Conservation (phyloP, 768 basidiomycete genomes). For the Coprinopsis marcescibilis region DNA sequence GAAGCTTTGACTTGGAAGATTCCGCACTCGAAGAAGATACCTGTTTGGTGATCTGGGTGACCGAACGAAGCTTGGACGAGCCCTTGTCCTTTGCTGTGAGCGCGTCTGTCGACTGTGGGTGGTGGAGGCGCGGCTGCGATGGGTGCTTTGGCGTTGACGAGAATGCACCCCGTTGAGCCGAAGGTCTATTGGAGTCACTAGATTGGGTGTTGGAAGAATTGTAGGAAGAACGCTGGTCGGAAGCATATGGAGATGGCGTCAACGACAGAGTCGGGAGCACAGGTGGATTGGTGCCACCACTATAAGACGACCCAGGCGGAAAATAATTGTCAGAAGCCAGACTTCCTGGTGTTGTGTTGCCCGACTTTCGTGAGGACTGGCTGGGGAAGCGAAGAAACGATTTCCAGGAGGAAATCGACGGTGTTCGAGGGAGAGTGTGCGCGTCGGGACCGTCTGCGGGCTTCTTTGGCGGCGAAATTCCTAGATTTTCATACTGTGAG, state of each 20-base stretch:
- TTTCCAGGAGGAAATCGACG: slow-evolving; percentile 49
- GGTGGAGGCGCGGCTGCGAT: slow-evolving; percentile 26
- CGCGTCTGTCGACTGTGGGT: slow-evolving; percentile 34
- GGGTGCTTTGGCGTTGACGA: slow-evolving; percentile 20
- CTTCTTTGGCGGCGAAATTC: slow-evolving; percentile 15
- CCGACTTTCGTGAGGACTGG: slow-evolving; percentile 56
- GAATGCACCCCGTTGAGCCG: slow-evolving; percentile 22
- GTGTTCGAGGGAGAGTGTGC: slow-evolving; percentile 25
- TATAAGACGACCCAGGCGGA: slow-evolving; percentile 27
- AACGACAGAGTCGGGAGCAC: slow-evolving; percentile 43
- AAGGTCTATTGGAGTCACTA: slow-evolving; percentile 54
- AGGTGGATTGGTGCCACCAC: slow-evolving; percentile 30
- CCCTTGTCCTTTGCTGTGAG: slow-evolving; percentile 25
- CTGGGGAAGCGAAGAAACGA: slow-evolving; percentile 68
- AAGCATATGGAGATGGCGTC: slow-evolving; percentile 48
- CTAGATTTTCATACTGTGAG: slow-evolving; percentile 18
- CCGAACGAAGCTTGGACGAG: slow-evolving; percentile 23
- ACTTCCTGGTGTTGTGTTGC: slow-evolving; percentile 33
- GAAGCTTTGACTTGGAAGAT: slow-evolving; percentile 26
- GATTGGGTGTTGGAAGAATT: slow-evolving; percentile 76
- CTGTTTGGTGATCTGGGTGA: slow-evolving; percentile 45
- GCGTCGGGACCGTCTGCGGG: slow-evolving; percentile 17
- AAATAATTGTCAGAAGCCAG: slow-evolving; percentile 47
- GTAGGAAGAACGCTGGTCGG: slow-evolving; percentile 68
- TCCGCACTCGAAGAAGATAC: slow-evolving; percentile 20